Conservation (phyloP, 2,329 filamentous ascomycete species). For the Colletotrichum agaves region DNA sequence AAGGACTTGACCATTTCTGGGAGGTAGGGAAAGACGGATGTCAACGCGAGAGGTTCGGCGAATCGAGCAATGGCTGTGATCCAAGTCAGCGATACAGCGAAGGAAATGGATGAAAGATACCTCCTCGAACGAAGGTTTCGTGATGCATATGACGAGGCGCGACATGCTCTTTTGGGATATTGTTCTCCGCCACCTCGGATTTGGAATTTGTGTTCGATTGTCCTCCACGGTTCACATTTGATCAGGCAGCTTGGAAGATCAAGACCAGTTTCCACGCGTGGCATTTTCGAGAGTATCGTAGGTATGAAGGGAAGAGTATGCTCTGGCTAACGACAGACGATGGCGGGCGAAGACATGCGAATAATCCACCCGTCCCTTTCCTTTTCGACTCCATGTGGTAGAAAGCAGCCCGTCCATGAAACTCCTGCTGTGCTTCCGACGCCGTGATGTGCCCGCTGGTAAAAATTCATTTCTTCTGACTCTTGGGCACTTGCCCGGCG, state of each 20-base stretch:
- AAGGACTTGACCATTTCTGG: constrained; percentile 89
- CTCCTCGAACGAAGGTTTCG: background rate
- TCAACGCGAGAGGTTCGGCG: constrained; percentile 78
- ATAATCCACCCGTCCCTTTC: constrained; percentile 6
- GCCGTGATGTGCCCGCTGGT: background rate
- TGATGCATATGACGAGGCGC: background rate
- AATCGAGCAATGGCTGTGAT: constrained; percentile 78
- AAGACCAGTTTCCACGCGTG: constrained; percentile 25
- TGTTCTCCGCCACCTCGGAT: constrained; percentile 22
- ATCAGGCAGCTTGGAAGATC: constrained; percentile 36
- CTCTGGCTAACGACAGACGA: constrained; percentile 26
- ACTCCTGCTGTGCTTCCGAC: background rate
- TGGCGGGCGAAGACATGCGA: constrained; percentile 15
- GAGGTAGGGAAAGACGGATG: constrained; percentile 76
- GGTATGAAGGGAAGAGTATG: constrained; percentile 6
- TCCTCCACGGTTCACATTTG: constrained; percentile 28
- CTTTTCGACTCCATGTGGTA: background rate
- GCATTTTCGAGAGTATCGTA: constrained; percentile 31
- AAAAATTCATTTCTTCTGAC: background rate
- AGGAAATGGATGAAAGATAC: background rate
- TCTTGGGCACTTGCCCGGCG: constrained; percentile 32
- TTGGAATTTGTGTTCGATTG: background rate
- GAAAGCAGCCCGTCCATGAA: background rate
- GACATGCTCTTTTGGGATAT: too few species aligned
- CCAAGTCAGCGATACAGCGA: constrained; percentile 11